These are phyloP conservation scores for Penicillium silybi DNA, from an alignment of 495 filamentous ascomycete species.

Conservation along the genomic window DNA sequence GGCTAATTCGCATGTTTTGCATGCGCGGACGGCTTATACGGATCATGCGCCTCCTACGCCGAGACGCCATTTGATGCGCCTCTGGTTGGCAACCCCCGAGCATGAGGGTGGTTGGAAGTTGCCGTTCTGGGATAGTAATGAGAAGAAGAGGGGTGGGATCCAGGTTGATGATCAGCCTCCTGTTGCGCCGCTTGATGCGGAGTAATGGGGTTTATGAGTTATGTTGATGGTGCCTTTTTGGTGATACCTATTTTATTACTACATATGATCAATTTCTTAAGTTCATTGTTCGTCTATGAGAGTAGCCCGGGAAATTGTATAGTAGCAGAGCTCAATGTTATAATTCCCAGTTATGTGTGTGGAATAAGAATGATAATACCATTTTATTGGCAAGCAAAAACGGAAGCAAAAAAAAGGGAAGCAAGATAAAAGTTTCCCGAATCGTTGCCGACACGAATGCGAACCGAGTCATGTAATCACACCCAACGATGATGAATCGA, in stretches of 20 bases:
- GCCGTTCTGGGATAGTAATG: constrained; percentile 72
- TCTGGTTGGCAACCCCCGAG: constrained; percentile 82
- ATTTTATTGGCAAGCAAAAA: no score
- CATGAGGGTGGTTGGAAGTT: constrained; percentile 80
- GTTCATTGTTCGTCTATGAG: background rate
- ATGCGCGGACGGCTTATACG: constrained; percentile 63
- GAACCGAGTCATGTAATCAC: no score
- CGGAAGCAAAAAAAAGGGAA: no score
- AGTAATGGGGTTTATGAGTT: constrained; percentile 40
- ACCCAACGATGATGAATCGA: no score
- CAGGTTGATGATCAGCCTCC: constrained; percentile 78
- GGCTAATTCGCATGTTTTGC: constrained; percentile 63
- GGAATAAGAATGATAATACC: no score
- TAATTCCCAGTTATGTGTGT: no score
- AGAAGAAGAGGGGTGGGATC: constrained; percentile 83
- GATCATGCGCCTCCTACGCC: constrained; percentile 63
- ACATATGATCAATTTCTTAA: background rate
- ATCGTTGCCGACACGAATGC: no score
- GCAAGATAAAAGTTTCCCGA: no score
- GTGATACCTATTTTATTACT: constrained; percentile 20
- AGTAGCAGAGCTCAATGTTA: no score
- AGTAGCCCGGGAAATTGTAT: no score
- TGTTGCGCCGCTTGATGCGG: constrained; percentile 65
- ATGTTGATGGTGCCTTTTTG: background rate
- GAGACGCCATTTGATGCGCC: constrained; percentile 72